These are phyloP conservation scores for Pseudotsuga menziesii DNA, from an alignment of 75 land plant genomes.

Conservation along the genomic window DNA sequence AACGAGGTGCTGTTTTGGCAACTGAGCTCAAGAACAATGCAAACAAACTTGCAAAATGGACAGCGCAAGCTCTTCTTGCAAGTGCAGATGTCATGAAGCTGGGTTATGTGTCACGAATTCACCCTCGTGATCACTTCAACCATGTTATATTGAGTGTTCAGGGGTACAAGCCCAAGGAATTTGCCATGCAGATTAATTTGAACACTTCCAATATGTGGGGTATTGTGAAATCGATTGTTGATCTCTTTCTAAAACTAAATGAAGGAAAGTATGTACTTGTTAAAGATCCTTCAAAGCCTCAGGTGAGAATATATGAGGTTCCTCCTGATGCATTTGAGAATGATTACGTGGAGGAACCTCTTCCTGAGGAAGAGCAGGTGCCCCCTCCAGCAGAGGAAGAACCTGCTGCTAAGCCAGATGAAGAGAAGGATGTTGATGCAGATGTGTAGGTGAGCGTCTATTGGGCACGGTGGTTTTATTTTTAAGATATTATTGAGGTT, in stretches of 20 bases:
- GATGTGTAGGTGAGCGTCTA: constrained; percentile 18
- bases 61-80: constrained; percentile 88
- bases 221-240: constrained; percentile 94
- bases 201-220: constrained; percentile 98
- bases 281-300: constrained; percentile 93
- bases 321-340: constrained; percentile 98
- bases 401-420: constrained; percentile 25
- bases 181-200: constrained; percentile 89
- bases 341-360: constrained; percentile 95
- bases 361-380: constrained; percentile 97
- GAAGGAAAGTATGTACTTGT: constrained; percentile 96
- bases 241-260: constrained; percentile 84
- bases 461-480: too few relatives aligned
- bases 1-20: constrained; percentile 92
- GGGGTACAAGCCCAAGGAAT: constrained; percentile 94
- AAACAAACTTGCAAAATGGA: constrained; percentile 98
- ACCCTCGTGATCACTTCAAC: constrained; percentile 88
- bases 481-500: too few relatives aligned
- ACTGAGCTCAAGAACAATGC: constrained; percentile 97
- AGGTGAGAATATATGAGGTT: constrained; percentile 90
- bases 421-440: constrained; percentile 49
- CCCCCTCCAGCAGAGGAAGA: constrained; percentile 80
- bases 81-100: constrained; percentile 95
- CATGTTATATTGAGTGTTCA: constrained; percentile 80
- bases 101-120: constrained; percentile 92